Percentiles rank a stretch among this genome's conserved stretches.
Conservation (phyloP, 1,284 basidiomycete species). For the Termitomyces sp. region DNA sequence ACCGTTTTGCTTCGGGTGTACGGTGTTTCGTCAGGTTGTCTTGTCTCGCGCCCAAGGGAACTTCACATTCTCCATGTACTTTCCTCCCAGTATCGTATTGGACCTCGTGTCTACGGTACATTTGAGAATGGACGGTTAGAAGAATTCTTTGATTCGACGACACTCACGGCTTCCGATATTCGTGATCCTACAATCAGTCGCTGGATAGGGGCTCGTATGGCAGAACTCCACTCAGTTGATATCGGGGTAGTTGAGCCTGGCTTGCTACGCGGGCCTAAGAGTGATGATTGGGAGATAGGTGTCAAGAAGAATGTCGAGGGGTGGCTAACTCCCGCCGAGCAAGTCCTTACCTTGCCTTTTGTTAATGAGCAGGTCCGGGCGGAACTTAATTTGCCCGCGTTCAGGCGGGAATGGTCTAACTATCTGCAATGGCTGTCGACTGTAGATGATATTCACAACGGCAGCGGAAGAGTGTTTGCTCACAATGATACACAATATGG, state of each 20-base stretch:
- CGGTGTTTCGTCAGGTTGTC: slow-evolving; percentile 76
- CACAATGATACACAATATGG: slow-evolving; percentile 96
- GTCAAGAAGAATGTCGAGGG: slow-evolving; percentile 56
- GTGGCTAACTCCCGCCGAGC: slow-evolving; percentile 61
- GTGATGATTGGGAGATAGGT: slow-evolving; percentile 51
- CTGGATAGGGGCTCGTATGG: slow-evolving; percentile 88
- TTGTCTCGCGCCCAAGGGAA: slow-evolving; percentile 84
- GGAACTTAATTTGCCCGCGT: slow-evolving; percentile 59
- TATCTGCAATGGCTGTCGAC: slow-evolving; percentile 69
- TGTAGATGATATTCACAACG: slow-evolving; percentile 50
- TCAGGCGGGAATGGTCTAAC: slow-evolving; percentile 57
- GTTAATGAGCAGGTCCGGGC: slow-evolving; percentile 38
- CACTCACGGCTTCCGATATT: slow-evolving; percentile 73
- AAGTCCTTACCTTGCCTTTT: slow-evolving; percentile 55
- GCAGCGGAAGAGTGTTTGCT: slow-evolving; percentile 67
- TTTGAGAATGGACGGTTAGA: slow-evolving; percentile 92
- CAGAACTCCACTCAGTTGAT: slow-evolving; percentile 89
- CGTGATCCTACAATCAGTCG: slow-evolving; percentile 70
- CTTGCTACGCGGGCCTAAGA: slow-evolving; percentile 34
- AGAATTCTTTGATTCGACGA: slow-evolving; percentile 86
- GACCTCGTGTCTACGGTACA: slow-evolving; percentile 88
- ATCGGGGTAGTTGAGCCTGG: slow-evolving; percentile 59
- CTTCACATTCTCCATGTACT: slow-evolving; percentile 84
- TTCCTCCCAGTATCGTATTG: slow-evolving; percentile 81
- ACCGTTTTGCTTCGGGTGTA: slow-evolving; percentile 87